phyloP scores from a whole-genome alignment of 345 rosid species.

The Pistacia atlantica region DNA sequence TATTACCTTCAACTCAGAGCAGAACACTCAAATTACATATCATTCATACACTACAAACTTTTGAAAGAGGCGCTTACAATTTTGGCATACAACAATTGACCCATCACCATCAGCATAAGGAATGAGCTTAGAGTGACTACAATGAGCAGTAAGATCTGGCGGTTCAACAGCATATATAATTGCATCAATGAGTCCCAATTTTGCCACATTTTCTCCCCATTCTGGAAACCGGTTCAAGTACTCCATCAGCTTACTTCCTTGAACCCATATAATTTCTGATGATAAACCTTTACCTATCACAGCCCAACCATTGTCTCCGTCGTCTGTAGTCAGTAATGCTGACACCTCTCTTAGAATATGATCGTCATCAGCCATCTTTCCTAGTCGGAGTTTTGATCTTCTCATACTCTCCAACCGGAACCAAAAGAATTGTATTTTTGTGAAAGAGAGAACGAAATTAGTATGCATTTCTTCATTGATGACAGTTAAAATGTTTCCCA shows the following conservation, averaged over 20 bases:
- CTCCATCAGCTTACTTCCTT: conserved; percentile 38
- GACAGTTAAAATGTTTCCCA: conserved; percentile 23
- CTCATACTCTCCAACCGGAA: conserved; percentile 64
- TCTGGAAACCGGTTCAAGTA: conserved; percentile 41
- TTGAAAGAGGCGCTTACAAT: conserved; percentile 70
- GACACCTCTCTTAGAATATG: conserved; percentile 45
- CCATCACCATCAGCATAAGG: conserved; percentile 51
- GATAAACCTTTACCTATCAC: conserved; percentile 52
- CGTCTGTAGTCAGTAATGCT: conserved; percentile 47
- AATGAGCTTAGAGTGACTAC: conserved; percentile 40
- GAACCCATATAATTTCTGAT: conserved; percentile 35
- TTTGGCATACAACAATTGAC: conserved; percentile 43
- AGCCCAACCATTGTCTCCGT: conserved; percentile 57
- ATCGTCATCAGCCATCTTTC: conserved; percentile 32
- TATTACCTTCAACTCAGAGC: neutral
- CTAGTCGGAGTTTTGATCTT: conserved; percentile 45
- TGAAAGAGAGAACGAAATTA: conserved; percentile 30
- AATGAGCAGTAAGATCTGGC: conserved; percentile 26
- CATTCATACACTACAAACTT: conserved; percentile 53
- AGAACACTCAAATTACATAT: conserved; percentile 11
- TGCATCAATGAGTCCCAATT: conserved; percentile 56
- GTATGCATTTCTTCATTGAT: conserved; percentile 37
- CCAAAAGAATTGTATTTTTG: conserved; percentile 63
- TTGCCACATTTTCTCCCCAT: conserved; percentile 53
- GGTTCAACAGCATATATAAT: conserved; percentile 44